phyloP scores from a whole-genome alignment of 179 eudicot species.

The Gypsophila paniculata region DNA sequence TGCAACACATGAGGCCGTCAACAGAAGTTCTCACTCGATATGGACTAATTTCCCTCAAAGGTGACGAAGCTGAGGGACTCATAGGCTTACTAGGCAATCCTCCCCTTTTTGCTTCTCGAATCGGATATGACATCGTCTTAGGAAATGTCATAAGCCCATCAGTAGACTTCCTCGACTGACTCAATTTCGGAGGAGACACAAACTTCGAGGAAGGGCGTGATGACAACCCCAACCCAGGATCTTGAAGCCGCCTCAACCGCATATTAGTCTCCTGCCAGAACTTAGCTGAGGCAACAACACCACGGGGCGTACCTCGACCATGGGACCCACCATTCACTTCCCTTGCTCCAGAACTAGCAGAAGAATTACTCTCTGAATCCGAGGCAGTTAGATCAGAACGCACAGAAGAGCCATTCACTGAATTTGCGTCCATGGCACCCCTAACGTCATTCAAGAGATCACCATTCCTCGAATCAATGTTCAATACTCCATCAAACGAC shows the following conservation, averaged over 20 bases:
- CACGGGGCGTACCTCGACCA: slow-evolving; percentile 48
- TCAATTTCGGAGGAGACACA: slow-evolving; percentile 49
- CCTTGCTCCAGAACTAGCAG: slow-evolving; percentile 78
- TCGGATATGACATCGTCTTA: slow-evolving; percentile 64
- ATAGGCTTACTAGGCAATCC: slow-evolving; percentile 78
- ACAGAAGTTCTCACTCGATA: slow-evolving; percentile 55
- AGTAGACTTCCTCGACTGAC: slow-evolving; percentile 45
- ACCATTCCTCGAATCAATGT: slow-evolving; percentile 50
- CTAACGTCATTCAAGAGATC: slow-evolving; percentile 41
- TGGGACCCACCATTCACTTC: slow-evolving; percentile 40
- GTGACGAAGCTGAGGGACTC: slow-evolving; percentile 42
- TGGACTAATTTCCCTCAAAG: slow-evolving; percentile 74
- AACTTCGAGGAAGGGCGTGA: slow-evolving; percentile 54
- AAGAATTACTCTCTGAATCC: slow-evolving; percentile 92
- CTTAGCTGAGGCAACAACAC: slow-evolving; percentile 59
- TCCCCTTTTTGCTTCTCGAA: slow-evolving; percentile 50
- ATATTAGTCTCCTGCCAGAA: slow-evolving; percentile 99
- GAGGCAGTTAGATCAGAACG: slow-evolving; percentile 75
- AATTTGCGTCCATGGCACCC: slow-evolving; percentile 38
- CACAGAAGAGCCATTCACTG: slow-evolving; percentile 49
- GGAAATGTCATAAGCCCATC: slow-evolving; percentile 62
- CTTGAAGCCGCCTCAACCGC: slow-evolving; percentile 83
- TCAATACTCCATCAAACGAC: slow-evolving; percentile 76
- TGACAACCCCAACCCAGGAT: slow-evolving; percentile 65
- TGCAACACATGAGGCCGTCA: slow-evolving; percentile 41